These are phyloP conservation scores for Tillandsia leiboldiana DNA, from an alignment of 176 grass and related monocot genomes.

Conservation along the genomic window DNA sequence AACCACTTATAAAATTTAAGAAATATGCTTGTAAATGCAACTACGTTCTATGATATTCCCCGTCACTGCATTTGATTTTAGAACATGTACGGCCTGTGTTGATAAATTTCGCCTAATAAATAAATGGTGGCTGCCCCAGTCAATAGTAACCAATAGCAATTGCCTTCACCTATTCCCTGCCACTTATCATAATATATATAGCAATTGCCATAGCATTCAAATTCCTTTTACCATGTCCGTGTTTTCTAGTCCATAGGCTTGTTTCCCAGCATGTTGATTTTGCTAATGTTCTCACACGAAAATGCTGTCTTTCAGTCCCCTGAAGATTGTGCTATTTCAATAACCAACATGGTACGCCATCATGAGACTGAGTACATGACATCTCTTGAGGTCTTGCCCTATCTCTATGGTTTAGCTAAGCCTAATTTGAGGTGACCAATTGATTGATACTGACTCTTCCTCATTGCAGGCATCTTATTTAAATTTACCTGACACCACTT, in stretches of 20 bases:
- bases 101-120: too few relatives aligned
- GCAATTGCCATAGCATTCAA: neutral
- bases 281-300: conserved; percentile 8
- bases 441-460: conserved; percentile 16
- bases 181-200: too few relatives aligned
- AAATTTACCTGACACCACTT: conserved; percentile 73
- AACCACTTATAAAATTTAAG: neutral
- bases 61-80: too few relatives aligned
- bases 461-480: conserved; percentile 65
- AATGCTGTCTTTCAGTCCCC: conserved; percentile 47
- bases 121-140: too few relatives aligned
- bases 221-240: neutral
- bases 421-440: neutral
- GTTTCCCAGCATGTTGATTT: too few relatives aligned
- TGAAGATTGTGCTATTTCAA: conserved; percentile 52
- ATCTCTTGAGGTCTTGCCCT: conserved; percentile 75
- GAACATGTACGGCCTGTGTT: too few relatives aligned
- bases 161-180: too few relatives aligned
- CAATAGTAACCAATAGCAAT: too few relatives aligned
- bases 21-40: neutral
- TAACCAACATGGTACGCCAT: conserved; percentile 72
- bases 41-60: too few relatives aligned
- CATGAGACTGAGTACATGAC: conserved; percentile 64
- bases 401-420: conserved; percentile 17
- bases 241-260: neutral